Evolutionary conservation across 768 basidiomycete genomes (phyloP).

Genomic region (Tylopilus vinaceipallidus): DNA sequence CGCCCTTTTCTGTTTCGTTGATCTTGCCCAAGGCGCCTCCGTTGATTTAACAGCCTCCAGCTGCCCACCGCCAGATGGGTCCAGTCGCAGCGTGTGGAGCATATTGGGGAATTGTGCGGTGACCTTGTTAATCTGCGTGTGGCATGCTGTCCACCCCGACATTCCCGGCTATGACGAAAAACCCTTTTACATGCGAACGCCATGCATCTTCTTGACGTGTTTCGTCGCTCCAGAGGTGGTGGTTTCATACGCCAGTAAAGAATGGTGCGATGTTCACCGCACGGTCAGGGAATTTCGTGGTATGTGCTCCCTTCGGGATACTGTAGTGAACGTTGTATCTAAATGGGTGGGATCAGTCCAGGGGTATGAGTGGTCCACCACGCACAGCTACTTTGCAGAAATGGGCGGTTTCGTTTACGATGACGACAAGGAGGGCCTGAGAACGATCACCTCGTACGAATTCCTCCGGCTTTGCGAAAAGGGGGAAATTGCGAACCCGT

Average conservation of each 20-base stretch:
- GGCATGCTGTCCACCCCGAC: neutral
- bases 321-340: no score
- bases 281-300: neutral
- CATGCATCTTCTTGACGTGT: neutral
- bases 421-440: neutral
- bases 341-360: no score
- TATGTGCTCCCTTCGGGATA: neutral
- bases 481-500: neutral
- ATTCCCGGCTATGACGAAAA: neutral
- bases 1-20: neutral
- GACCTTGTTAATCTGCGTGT: constrained; percentile 1
- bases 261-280: neutral
- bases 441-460: neutral
- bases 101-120: neutral
- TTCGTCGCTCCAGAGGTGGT: neutral
- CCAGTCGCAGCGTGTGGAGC: neutral
- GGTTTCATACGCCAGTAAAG: neutral
- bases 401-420: constrained; percentile 1
- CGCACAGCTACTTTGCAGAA: neutral
- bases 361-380: no score
- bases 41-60: neutral
- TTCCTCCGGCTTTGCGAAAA: neutral
- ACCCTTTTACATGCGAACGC: neutral
- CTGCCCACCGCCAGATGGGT: neutral
- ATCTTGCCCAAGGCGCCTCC: neutral